phyloP scores from a whole-genome alignment of 305 asterid genomes.

The Fraxinus latifolia region DNA sequence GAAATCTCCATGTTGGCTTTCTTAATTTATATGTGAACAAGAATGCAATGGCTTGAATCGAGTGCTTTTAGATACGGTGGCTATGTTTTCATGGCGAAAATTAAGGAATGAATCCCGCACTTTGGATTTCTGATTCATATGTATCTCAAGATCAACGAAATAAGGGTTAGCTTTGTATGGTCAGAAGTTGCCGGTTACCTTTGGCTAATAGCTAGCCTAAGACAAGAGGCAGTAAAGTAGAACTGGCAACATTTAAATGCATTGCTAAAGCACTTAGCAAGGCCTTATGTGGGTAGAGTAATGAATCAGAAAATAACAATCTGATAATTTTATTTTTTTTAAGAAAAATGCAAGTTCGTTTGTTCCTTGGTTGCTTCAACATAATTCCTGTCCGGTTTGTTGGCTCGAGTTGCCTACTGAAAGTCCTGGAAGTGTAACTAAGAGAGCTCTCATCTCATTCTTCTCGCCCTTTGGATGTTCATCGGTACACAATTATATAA shows the following conservation, averaged over 20 bases:
- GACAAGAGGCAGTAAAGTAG: neutral
- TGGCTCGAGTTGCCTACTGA: conserved; percentile 47
- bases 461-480: conserved; percentile 45
- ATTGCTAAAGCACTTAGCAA: neutral
- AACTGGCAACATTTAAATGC: neutral
- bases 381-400: conserved; percentile 70
- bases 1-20: neutral
- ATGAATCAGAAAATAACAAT: neutral
- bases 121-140: neutral
- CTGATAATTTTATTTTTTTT: conserved; percentile 36
- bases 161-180: neutral
- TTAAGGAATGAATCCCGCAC: neutral
- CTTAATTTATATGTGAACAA: neutral
- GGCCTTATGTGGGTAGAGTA: neutral
- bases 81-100: neutral
- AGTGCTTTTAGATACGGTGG: neutral
- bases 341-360: conserved; percentile 41
- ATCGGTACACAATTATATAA: neutral
- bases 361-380: conserved; percentile 63
- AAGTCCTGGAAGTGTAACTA: conserved; percentile 21
- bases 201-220: neutral
- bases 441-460: conserved; percentile 52
- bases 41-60: neutral
- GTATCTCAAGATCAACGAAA: neutral
- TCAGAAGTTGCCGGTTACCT: conserved; percentile 30